Evolutionary conservation across 192 early-diverging fungal genomes (phyloP).

Genomic region (Chytriomyces sp.): DNA sequence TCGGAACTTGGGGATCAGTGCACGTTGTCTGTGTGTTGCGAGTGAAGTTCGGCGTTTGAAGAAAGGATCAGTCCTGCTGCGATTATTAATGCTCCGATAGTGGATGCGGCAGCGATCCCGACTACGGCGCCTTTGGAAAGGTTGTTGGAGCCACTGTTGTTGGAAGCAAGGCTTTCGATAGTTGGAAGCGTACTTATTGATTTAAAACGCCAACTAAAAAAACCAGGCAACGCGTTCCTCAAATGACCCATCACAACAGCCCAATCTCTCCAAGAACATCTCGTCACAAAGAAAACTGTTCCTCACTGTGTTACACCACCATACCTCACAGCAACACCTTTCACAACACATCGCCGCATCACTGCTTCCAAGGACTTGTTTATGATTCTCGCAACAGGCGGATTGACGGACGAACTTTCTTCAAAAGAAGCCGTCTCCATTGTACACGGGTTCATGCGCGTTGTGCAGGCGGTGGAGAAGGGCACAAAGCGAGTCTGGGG

Average conservation of each 20-base stretch:
- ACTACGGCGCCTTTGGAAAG: too few relatives aligned
- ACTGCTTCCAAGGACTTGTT: conserved; percentile 44
- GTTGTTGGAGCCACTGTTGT: too few relatives aligned
- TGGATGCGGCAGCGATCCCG: too few relatives aligned
- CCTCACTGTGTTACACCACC: conserved; percentile 49
- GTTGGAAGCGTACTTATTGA: too few relatives aligned
- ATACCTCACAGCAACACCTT: conserved; percentile 58
- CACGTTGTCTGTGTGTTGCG: too few relatives aligned
- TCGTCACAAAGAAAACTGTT: not conserved
- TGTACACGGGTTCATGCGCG: conserved; percentile 37
- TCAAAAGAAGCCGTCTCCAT: conserved; percentile 42
- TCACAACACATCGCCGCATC: conserved; percentile 47
- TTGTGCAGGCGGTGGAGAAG: not conserved
- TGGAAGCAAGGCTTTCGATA: too few relatives aligned
- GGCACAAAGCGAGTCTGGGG: not conserved
- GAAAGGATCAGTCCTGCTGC: too few relatives aligned
- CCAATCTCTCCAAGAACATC: conserved; percentile 19
- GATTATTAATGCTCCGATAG: too few relatives aligned
- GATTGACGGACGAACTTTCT: conserved; percentile 51
- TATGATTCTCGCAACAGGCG: conserved; percentile 55
- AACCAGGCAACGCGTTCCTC: conserved; percentile 42
- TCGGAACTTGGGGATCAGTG: too few relatives aligned
- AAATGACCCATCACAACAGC: conserved; percentile 42
- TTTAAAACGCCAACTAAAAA: too few relatives aligned
- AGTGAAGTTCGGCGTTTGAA: too few relatives aligned